Conservation (phyloP, 345 rosid species). For the Heritiera fomes region DNA sequence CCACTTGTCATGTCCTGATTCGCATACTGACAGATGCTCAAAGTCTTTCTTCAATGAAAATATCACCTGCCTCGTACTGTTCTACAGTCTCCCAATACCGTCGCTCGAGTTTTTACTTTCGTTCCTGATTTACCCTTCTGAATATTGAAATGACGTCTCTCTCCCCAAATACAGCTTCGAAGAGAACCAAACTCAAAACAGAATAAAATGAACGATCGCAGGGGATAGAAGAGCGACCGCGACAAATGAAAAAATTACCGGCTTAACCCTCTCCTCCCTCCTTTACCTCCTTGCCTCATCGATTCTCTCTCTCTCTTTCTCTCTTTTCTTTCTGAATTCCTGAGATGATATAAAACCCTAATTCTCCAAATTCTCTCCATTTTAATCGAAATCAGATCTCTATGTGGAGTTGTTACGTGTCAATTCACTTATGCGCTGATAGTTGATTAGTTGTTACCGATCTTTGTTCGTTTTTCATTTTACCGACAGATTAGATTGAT, state of each 20-base stretch:
- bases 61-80: not conserved
- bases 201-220: not conserved
- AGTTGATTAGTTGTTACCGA: not conserved
- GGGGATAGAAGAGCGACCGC: not conserved
- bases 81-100: not conserved
- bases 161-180: not conserved
- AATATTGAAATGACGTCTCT: not conserved
- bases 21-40: not conserved
- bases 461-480: constrained; percentile 4
- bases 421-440: not conserved
- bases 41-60: too few species aligned
- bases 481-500: constrained; percentile 14
- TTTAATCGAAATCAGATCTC: constrained; percentile 7
- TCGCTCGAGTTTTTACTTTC: not conserved
- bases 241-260: not conserved
- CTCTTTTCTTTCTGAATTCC: not conserved
- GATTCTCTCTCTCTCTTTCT: not conserved
- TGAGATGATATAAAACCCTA: constrained; percentile 30
- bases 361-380: constrained; percentile 8
- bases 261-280: not conserved
- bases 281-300: not conserved
- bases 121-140: not conserved
- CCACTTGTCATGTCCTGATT: not conserved
- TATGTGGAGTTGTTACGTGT: not conserved
- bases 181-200: not conserved